Evolutionary conservation across 2,329 filamentous ascomycete species (phyloP), one percentile per base, ranked within the genome.

Genomic region (Fusarium algeriense): DNA sequence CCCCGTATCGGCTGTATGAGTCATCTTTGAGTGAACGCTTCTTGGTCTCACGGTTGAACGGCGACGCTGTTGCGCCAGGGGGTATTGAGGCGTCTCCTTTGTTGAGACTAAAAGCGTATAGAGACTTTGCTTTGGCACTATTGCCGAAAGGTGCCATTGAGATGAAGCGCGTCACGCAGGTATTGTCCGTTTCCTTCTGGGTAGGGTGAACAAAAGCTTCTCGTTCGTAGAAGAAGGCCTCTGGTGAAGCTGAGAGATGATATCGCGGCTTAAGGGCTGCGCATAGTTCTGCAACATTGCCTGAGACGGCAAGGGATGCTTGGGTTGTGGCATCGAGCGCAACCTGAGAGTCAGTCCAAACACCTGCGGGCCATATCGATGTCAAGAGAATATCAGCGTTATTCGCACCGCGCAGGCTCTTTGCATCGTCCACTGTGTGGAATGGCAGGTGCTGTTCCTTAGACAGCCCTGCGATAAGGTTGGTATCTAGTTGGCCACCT

Each of bases 301-400:
- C 86, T n/a, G 89, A 88, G 61, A 87, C 86, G 26, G 83, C 74
- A 1, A 90, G 84, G 7, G 86, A 80, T 4, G 82, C 80, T n/a
- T 84, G 79, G 7, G 85, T 84, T 14, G 88, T 86, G 7, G 88
- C 84, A 9, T 85, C 79, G n/a, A 92, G 80, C 5, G 85, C 76
- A 5, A 90, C 85, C 46, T 89, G 90, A 5, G 95, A 95, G 9
- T 92, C 89, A 3, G 83, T 86, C 79, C 87, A 90, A 38, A 98
- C 87, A 3, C 86, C 88, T 14, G 90, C 86, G 6, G 96, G 95
- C 96, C 96, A 99, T 75, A 93, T 86, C 37, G 90, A 89, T 0
- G 96, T 98, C 59, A 99, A 83, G 19, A 99, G 86, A 55, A 99
- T 94, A 78, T 99, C 95, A 45, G 93, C 90, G 35, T 85, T 88